Evolutionary conservation across 805 yeast species (phyloP).

Genomic region (Cyberlindnera galapagoensis): DNA sequence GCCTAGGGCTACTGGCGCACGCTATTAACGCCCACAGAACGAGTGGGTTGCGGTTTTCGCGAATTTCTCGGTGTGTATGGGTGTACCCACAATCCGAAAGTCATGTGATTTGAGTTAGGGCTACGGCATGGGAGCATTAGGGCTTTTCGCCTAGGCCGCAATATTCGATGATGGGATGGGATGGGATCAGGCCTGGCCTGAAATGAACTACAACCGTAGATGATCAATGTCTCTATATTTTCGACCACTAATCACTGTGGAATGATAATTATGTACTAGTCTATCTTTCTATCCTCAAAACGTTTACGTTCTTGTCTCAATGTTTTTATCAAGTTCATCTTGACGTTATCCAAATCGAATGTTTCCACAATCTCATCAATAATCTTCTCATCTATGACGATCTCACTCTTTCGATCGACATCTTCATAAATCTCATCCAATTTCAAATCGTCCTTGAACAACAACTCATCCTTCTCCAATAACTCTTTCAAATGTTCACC

Average conservation of each 20-base stretch:
- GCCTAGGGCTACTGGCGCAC: no score
- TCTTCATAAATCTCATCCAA: conserved; percentile 25
- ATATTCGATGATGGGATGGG: no score
- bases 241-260: neutral
- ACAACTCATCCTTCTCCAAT: conserved; percentile 37
- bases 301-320: conserved; percentile 42
- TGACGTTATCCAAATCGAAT: conserved; percentile 39
- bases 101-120: no score
- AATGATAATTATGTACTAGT: neutral
- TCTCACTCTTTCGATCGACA: conserved; percentile 5
- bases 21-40: no score
- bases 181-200: no score
- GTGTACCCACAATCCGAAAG: no score
- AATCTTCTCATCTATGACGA: conserved; percentile 39
- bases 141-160: no score
- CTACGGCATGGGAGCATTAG: no score
- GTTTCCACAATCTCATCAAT: conserved; percentile 39
- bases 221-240: no score
- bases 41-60: no score
- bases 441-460: conserved; percentile 25
- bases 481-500: conserved; percentile 60
- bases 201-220: no score
- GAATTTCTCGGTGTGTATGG: no score
- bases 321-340: conserved; percentile 42
- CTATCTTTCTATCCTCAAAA: neutral